Evolutionary conservation across 75 land plant genomes (phyloP).

Genomic region (Pinus taeda): DNA sequence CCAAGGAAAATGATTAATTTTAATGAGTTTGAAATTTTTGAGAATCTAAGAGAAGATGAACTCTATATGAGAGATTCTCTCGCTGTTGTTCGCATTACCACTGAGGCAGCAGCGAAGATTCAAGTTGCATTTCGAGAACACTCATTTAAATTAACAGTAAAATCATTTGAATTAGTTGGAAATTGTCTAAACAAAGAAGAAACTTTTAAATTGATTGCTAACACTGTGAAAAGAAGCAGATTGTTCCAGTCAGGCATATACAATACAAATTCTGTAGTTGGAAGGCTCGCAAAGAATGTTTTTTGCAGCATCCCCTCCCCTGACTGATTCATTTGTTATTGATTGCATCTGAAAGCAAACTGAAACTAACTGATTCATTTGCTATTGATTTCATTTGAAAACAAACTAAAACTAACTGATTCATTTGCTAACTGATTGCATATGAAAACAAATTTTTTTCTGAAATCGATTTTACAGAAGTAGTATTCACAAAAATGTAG

Average conservation of each 20-base stretch:
- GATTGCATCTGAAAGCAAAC: too few species aligned
- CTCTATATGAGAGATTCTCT: conserved; percentile 54
- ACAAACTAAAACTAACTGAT: too few species aligned
- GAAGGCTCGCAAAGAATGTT: too few species aligned
- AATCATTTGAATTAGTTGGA: conserved; percentile 3
- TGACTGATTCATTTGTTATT: too few species aligned
- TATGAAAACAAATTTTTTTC: too few species aligned
- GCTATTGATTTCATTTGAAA: too few species aligned
- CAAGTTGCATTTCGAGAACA: conserved; percentile 64
- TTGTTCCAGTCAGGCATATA: conserved; percentile 11
- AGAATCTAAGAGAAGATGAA: conserved; percentile 44
- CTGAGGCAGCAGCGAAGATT: conserved; percentile 64
- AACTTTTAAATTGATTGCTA: conserved; percentile 43
- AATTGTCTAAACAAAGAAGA: conserved; percentile 6
- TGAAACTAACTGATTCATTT: too few species aligned
- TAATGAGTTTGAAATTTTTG: conserved; percentile 10
- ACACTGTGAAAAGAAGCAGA: conserved; percentile 35
- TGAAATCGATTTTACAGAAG: too few species aligned
- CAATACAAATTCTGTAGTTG: too few species aligned
- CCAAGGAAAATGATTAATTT: conserved; percentile 16
- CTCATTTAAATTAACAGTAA: conserved; percentile 34
- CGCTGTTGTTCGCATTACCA: conserved; percentile 58
- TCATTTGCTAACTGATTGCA: too few species aligned
- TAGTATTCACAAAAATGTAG: too few species aligned
- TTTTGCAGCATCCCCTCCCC: too few species aligned